Base-by-base conservation (phyloP, 2,329 filamentous ascomycete genomes). In the Xylaria sp. region DNA sequence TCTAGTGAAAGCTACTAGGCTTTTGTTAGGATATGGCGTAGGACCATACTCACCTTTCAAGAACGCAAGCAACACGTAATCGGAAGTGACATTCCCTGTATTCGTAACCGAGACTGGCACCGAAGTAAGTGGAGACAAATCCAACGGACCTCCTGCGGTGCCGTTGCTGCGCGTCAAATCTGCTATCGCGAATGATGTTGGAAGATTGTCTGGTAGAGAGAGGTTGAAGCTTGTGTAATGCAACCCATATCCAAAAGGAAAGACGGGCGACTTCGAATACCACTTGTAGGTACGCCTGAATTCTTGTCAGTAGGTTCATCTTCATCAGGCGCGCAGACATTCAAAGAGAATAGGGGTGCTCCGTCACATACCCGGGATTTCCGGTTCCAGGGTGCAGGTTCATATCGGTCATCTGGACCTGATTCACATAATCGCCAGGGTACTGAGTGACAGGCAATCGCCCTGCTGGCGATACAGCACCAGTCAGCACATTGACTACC, bases 381-480 rank as follows among this genome's bases (percentile, higher is more conserved):
- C 76, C 75, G 1, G 75, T 73, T 65, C 81, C 80, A 1, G 86
- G 85, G 1, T 86, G 83, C 31, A 90, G 78, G 2, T 80, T 80
- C 87, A 89, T 89, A 70, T 89, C 82, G 1, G 85, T 87, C 80
- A 87, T 86, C 0, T 83, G 82, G 2, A 88, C 82, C 51, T 85
- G 77, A 15, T 82, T 75, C 2, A 84, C 81, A 72, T 89, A 90
- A 23, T 78, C 76, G 0, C 83, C 80, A 0, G 87, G 87, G 71
- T 90, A 90, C 74, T 87, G 83, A 0, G 87, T 89, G 1, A 85
- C 78, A 0, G 87, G 85, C 3, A 89, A 75, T 48, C 88, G 80
- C 1, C 86, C 88, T 8, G 86, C 87, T 2, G 86, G 86, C 0
- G 85, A 80, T 2, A 76, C 77, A 2, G 78, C 79, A 1, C 88